Base-by-base conservation (phyloP, 129 eudicot species). In the Smallanthus sonchifolius region DNA sequence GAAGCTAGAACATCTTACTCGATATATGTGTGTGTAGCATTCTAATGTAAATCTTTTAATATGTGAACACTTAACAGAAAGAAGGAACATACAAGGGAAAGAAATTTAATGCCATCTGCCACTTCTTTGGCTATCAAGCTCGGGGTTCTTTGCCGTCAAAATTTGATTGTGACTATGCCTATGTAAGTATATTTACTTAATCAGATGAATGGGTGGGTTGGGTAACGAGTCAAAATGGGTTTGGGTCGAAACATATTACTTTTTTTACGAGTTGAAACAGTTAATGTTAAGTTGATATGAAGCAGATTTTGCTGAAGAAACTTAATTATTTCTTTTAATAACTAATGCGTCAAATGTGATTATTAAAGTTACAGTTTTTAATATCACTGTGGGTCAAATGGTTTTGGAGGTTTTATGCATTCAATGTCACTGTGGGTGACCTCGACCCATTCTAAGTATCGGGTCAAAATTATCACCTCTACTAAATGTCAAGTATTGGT, bases 81-180 rank as follows among this genome's bases (percentile, higher is more conserved):
- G 96, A 89, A 91, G 99, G 99, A 56, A 88, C 99, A 74, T 94
- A 94, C 91, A 90, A 89, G 85, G 99, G 99, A 67, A 94, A 94
- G 88, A 94, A 94, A 61, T 94, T 91, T 66, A 94, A 91, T 57
- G 99, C 96, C 63, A 94, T 94, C 60, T 94, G 99, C 81, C 99
- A 94, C 89, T 94, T 94, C 74, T 94, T 94, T 75, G 99, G 99
- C 68, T 94, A 94, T 75, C 99, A 94, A 88, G 99, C 99, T 73
- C 96, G 99, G 7, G 99, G 97, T 80, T 91, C 99, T 69, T 73
- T 94, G 79, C 99, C 99, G 2, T 94, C 99, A 52, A 94, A 94
- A 51, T 94, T 94, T 63, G 99, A 94, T 77, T 94, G 97, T 79
- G 99, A 94, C 73, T 94, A 85, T 80, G 97, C 97, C 47, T 94